Percentiles rank a stretch among this genome's conserved stretches.
phyloP scores from a whole-genome alignment of 805 yeast genomes.

The Millerago galiae region DNA sequence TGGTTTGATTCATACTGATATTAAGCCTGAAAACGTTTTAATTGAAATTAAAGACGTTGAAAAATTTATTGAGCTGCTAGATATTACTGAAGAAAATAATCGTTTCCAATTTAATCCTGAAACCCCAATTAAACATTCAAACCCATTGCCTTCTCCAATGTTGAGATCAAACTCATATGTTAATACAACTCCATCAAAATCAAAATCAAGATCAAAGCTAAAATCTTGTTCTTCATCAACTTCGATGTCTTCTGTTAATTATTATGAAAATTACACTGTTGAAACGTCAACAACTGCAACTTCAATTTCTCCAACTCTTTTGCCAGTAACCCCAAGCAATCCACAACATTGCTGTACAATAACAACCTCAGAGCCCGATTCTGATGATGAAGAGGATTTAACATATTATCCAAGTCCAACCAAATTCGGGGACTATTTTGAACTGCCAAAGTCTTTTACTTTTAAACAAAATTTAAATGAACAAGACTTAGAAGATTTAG shows the following conservation, averaged over 20 bases:
- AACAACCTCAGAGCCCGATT: constrained; percentile 13
- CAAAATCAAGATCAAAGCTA: constrained; percentile 1
- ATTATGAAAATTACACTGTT: constrained; percentile 11
- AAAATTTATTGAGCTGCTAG: constrained; percentile 30
- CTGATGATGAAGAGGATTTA: constrained; percentile 9
- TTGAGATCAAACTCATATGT: constrained; percentile 18
- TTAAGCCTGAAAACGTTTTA: constrained; percentile 68
- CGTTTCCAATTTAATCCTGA: not conserved
- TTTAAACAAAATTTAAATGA: constrained; percentile 2
- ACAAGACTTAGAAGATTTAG: constrained; percentile 9
- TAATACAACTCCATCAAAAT: not conserved
- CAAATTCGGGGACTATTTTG: not conserved
- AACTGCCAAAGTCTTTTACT: constrained; percentile 3
- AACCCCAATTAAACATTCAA: constrained; percentile 30
- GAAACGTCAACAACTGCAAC: not conserved
- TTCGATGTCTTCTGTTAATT: constrained; percentile 12
- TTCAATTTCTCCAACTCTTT: constrained; percentile 11
- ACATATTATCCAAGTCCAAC: not conserved
- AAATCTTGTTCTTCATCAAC: constrained; percentile 4
- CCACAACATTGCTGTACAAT: constrained; percentile 1
- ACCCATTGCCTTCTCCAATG: constrained; percentile 39
- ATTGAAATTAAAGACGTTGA: constrained; percentile 51
- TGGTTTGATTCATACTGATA: constrained; percentile 67
- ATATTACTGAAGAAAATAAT: constrained; percentile 13
- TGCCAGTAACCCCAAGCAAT: constrained; percentile 5